Percentiles rank a stretch among this genome's conserved stretches.
Evolutionary conservation across 495 filamentous ascomycete genomes (phyloP).

Genomic region (Neurospora sp.): DNA sequence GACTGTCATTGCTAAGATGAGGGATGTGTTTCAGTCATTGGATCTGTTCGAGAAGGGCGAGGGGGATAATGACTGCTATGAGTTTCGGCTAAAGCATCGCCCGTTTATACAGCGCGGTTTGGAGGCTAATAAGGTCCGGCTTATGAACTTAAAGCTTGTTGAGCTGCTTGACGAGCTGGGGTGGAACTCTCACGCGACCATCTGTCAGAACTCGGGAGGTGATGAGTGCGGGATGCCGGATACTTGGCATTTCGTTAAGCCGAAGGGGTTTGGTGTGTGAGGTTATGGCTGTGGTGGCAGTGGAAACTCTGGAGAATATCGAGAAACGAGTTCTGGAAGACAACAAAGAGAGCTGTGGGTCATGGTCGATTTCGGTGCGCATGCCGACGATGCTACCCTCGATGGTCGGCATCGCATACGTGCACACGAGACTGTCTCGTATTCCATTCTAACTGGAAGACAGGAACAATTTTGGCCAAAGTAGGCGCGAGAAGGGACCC

Average conservation of each 20-base stretch:
- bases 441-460: background rate
- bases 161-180: slow-evolving; percentile 7
- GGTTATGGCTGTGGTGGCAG: background rate
- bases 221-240: slow-evolving; percentile 12
- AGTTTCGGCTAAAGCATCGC: slow-evolving; percentile 8
- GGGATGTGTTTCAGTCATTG: slow-evolving; percentile 2
- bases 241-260: slow-evolving; percentile 12
- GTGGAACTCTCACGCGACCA: slow-evolving; percentile 8
- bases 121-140: slow-evolving; percentile 4
- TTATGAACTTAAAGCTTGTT: slow-evolving; percentile 9
- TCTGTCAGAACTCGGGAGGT: slow-evolving; percentile 7
- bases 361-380: background rate
- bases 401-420: background rate
- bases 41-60: slow-evolving; percentile 5
- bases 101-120: slow-evolving; percentile 8
- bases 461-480: background rate
- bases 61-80: slow-evolving; percentile 9
- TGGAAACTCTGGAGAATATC: background rate
- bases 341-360: background rate
- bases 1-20: slow-evolving; percentile 1
- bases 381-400: background rate
- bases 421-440: background rate
- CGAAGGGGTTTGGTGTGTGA: background rate
- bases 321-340: too few relatives aligned
- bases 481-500: background rate